phyloP scores from a whole-genome alignment of 1,139 yeast species.

The Yamadazyma dushanensis region DNA sequence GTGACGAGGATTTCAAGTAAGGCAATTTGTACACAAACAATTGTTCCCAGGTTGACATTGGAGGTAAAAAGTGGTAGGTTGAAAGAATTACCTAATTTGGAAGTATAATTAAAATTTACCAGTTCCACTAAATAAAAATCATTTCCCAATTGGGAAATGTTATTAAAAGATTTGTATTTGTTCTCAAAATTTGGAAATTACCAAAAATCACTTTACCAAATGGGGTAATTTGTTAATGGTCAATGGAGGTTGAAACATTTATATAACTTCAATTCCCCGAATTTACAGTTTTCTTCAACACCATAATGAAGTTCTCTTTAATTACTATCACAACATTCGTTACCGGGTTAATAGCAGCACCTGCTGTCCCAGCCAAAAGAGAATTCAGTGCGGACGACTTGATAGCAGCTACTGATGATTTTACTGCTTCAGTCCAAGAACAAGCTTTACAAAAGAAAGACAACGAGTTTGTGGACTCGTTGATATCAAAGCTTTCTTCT shows the following conservation, averaged over 20 bases:
- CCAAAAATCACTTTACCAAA: conserved; percentile 8
- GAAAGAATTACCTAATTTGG: conserved; percentile 1
- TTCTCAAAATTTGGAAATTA: background rate
- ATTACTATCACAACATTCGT: conserved; percentile 16
- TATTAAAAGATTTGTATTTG: conserved; percentile 4
- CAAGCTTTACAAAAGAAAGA: conserved; percentile 11
- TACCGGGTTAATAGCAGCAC: conserved; percentile 18
- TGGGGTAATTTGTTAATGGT: conserved; percentile 7
- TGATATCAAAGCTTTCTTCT: conserved; percentile 13
- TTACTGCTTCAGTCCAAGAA: conserved; percentile 9
- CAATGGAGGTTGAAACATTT: background rate
- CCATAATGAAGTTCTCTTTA: conserved; percentile 8
- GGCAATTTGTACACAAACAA: too few species aligned
- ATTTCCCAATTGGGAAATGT: conserved; percentile 10
- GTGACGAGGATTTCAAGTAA: too few species aligned
- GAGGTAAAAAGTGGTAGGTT: too few species aligned
- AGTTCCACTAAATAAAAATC: too few species aligned
- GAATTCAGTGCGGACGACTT: conserved; percentile 13
- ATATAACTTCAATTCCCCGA: conserved; percentile 1
- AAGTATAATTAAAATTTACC: conserved; percentile 3
- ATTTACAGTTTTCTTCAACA: background rate
- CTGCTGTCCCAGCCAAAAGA: conserved; percentile 12
- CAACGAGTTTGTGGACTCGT: conserved; percentile 9
- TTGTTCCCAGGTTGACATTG: too few species aligned
- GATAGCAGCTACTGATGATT: conserved; percentile 13